Conservation (phyloP, 2,329 filamentous ascomycete genomes). For the Exophiala bonariae region DNA sequence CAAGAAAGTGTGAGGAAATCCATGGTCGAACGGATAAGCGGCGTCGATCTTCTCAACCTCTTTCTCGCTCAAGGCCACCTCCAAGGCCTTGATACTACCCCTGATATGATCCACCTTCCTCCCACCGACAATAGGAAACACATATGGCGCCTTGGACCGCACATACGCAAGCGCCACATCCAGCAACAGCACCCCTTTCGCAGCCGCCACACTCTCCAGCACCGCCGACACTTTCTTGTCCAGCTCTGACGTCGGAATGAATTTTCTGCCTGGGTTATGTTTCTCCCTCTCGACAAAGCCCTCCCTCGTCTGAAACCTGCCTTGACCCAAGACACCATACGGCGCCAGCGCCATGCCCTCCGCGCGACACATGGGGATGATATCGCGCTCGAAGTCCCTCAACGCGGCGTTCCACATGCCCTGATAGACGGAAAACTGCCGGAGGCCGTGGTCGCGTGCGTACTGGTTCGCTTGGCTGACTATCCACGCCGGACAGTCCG, state of each 20-base stretch:
- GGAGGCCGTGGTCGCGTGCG: slow-evolving; percentile 68
- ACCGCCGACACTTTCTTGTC: slow-evolving; percentile 22
- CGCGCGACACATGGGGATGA: slow-evolving; percentile 63
- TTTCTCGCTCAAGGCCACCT: slow-evolving; percentile 57
- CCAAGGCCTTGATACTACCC: slow-evolving; percentile 68
- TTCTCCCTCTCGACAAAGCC: slow-evolving; percentile 33
- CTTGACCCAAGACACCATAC: slow-evolving; percentile 55
- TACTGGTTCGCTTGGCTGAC: slow-evolving; percentile 53
- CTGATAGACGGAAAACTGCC: slow-evolving; percentile 69
- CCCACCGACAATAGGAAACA: slow-evolving; percentile 72
- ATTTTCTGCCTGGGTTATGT: slow-evolving; percentile 31
- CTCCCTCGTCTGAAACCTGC: slow-evolving; percentile 43
- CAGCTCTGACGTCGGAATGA: slow-evolving; percentile 24
- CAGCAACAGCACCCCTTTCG: slow-evolving; percentile 15
- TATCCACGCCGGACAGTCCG: slow-evolving; percentile 68
- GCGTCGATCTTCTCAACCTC: slow-evolving; percentile 68
- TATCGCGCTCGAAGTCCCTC: slow-evolving; percentile 69
- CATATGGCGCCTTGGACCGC: slow-evolving; percentile 68
- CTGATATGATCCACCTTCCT: slow-evolving; percentile 69
- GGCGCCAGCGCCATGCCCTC: slow-evolving; percentile 64
- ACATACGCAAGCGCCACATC: slow-evolving; percentile 54
- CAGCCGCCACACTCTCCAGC: slow-evolving; percentile 24
- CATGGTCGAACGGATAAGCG: slow-evolving; percentile 62
- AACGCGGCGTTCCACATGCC: slow-evolving; percentile 62
- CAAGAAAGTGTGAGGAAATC: slow-evolving; percentile 56